phyloP scores from a whole-genome alignment of 2,329 filamentous ascomycete genomes.

The Fusarium clavum region DNA sequence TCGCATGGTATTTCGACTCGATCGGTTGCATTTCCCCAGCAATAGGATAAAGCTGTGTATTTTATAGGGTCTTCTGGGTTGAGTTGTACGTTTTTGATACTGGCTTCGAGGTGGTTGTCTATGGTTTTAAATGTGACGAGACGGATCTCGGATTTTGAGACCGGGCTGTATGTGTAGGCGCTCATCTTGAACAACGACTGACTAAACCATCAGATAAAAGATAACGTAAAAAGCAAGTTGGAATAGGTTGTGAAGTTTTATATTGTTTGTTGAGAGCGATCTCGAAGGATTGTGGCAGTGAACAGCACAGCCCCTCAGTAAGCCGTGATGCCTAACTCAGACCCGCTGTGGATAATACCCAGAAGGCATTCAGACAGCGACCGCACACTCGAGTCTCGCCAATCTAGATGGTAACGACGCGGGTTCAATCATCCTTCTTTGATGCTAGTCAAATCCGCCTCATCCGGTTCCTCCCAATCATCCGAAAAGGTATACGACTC shows the following conservation, averaged over 20 bases:
- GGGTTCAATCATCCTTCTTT: too few relatives aligned
- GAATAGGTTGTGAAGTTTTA: background rate
- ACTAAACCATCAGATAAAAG: too few relatives aligned
- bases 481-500: background rate
- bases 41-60: conserved; percentile 35
- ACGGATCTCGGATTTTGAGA: conserved; percentile 25
- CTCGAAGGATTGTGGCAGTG: conserved; percentile 6
- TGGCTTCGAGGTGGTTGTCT: conserved; percentile 12
- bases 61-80: conserved; percentile 20
- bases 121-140: conserved; percentile 1
- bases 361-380: background rate
- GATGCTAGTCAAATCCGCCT: too few relatives aligned
- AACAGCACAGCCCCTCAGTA: conserved; percentile 6
- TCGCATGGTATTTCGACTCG: conserved; percentile 17
- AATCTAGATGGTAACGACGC: too few relatives aligned
- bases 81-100: conserved; percentile 24
- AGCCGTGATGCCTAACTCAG: background rate
- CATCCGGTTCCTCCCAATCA: background rate
- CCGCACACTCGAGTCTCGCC: too few relatives aligned
- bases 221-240: accelerated
- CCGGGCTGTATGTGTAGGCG: conserved; percentile 19
- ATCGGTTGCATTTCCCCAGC: conserved; percentile 19
- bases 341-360: background rate
- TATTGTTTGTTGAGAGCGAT: background rate
- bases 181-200: background rate